These are phyloP conservation scores for Suillus alpinus DNA, from an alignment of 768 basidiomycete genomes.

Conservation along the genomic window DNA sequence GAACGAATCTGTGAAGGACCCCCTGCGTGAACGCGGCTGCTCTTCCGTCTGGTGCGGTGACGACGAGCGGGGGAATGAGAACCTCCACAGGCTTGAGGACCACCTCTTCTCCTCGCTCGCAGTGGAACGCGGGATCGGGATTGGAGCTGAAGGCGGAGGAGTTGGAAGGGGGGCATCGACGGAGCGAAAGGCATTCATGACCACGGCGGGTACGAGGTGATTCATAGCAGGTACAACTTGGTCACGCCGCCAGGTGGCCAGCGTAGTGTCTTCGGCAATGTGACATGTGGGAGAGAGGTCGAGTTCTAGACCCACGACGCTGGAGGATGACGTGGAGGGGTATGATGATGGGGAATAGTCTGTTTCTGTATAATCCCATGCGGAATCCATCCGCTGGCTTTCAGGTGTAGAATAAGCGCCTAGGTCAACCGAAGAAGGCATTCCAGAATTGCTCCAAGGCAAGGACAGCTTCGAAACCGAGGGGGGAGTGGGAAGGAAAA, in stretches of 20 bases:
- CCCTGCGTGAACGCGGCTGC: slow-evolving; percentile 25
- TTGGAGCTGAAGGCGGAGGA: slow-evolving; percentile 25
- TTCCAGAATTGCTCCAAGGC: slow-evolving; percentile 28
- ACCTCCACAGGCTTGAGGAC: slow-evolving; percentile 34
- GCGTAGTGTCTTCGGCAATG: slow-evolving; percentile 27
- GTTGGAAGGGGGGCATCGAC: slow-evolving; percentile 12
- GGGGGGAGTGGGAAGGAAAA: slow-evolving; percentile 47
- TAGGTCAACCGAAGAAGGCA: slow-evolving; percentile 39
- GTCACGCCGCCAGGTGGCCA: slow-evolving; percentile 33
- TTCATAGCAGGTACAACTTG: slow-evolving; percentile 24
- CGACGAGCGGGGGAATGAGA: slow-evolving; percentile 32
- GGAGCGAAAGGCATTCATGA: slow-evolving; percentile 19
- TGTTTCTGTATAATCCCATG: slow-evolving; percentile 47
- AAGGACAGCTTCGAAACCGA: slow-evolving; percentile 37
- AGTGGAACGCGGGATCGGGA: slow-evolving; percentile 29
- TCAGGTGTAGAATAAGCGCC: slow-evolving; percentile 39
- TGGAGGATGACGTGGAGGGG: slow-evolving; percentile 38
- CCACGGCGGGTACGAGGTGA: slow-evolving; percentile 21
- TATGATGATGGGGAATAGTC: slow-evolving; percentile 48
- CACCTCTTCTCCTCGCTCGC: slow-evolving; percentile 32
- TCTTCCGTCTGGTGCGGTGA: slow-evolving; percentile 28
- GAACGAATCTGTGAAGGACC: slow-evolving; percentile 41
- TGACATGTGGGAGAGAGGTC: slow-evolving; percentile 29
- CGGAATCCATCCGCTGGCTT: slow-evolving; percentile 51
- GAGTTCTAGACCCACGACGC: slow-evolving; percentile 31